Conservation (phyloP, 495 filamentous ascomycete species). For the Penicillium fimorum region DNA sequence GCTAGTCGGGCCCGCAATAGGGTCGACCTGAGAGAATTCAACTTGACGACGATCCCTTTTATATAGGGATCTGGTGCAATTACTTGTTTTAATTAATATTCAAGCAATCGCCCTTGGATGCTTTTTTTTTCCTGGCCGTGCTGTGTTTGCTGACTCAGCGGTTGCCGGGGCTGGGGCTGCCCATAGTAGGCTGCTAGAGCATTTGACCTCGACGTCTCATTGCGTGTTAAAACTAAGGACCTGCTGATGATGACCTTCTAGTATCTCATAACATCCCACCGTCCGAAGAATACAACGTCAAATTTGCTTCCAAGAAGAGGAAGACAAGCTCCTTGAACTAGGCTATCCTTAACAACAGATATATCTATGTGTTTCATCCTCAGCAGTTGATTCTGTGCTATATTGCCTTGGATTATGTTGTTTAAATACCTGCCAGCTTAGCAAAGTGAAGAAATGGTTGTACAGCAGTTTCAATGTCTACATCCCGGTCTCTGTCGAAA, state of each 20-base stretch:
- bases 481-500: no score
- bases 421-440: neutral
- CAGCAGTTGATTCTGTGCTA: neutral
- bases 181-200: neutral
- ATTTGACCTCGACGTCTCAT: neutral
- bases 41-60: constrained; percentile 31
- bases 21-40: constrained; percentile 28
- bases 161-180: neutral
- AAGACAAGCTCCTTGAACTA: neutral
- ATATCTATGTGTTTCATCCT: neutral
- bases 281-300: neutral
- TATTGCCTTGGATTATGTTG: neutral
- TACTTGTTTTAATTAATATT: constrained; percentile 14
- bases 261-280: neutral
- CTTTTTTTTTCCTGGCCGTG: constrained; percentile 13
- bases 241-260: neutral
- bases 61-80: constrained; percentile 23
- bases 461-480: neutral
- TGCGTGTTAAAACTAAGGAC: neutral
- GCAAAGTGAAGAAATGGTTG: neutral
- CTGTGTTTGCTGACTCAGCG: constrained; percentile 19
- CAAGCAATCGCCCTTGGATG: constrained; percentile 4
- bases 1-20: constrained; percentile 36
- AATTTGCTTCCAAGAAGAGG: neutral
- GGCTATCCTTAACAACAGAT: neutral